phyloP scores from a whole-genome alignment of 441 rosid genomes.

The Erysimum pusillum region DNA sequence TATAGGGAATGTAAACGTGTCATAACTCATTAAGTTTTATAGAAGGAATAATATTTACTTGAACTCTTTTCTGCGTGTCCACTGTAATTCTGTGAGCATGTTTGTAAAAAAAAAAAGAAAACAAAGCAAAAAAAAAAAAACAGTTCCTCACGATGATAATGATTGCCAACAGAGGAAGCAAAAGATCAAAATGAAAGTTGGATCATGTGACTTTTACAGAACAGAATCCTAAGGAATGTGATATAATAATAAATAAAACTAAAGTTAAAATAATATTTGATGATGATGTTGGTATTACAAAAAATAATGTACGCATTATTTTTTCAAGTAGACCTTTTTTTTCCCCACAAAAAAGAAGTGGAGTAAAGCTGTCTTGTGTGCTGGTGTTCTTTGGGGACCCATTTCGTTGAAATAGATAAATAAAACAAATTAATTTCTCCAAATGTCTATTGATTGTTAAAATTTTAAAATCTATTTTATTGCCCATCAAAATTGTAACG shows the following conservation, averaged over 20 bases:
- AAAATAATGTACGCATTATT: conserved; percentile 36
- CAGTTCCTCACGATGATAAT: conserved; percentile 39
- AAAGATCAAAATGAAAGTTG: conserved; percentile 40
- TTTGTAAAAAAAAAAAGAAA: neutral
- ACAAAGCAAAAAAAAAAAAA: neutral
- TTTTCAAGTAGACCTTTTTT: conserved; percentile 5
- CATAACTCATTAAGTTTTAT: neutral
- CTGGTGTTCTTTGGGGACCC: conserved; percentile 48
- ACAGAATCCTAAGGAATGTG: conserved; percentile 61
- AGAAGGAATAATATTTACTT: conserved; percentile 13
- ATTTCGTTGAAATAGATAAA: conserved; percentile 29
- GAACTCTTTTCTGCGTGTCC: conserved; percentile 13
- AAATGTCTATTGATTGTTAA: conserved; percentile 25
- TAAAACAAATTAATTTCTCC: conserved; percentile 24
- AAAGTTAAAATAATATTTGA: conserved; percentile 24
- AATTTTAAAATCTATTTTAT: neutral
- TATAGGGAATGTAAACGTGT: conserved; percentile 39
- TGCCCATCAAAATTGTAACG: conserved; percentile 49
- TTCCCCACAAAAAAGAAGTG: conserved; percentile 29
- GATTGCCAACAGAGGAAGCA: conserved; percentile 39
- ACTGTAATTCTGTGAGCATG: conserved; percentile 36
- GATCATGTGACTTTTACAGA: conserved; percentile 54
- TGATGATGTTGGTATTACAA: conserved; percentile 41
- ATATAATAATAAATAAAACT: conserved; percentile 11
- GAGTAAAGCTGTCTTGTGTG: conserved; percentile 53